A percentile compares a stretch with the other conserved stretches of the same genome.
Evolutionary conservation across 768 basidiomycete species (phyloP).

Genomic region (Neoboletus brunneissimus): DNA sequence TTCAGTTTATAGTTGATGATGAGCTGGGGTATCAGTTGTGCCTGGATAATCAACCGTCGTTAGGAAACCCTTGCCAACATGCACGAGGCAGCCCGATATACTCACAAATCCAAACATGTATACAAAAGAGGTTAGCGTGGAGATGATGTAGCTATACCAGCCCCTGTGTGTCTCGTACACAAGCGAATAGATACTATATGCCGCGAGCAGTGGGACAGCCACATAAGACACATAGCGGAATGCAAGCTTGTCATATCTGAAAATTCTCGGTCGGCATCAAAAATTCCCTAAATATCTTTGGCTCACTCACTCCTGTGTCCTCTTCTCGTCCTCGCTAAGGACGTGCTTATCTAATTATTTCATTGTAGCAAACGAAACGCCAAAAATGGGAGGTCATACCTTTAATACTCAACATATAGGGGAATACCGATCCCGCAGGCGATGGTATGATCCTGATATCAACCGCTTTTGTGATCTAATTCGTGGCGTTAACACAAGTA

Average conservation of each 20-base stretch:
- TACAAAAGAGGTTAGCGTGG: constrained; percentile 88
- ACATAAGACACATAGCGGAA: constrained; percentile 94
- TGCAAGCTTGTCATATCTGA: constrained; percentile 84
- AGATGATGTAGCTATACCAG: constrained; percentile 96
- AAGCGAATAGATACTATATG: constrained; percentile 77
- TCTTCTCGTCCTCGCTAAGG: constrained; percentile 95
- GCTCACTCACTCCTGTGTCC: constrained; percentile 85
- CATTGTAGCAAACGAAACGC: constrained; percentile 9
- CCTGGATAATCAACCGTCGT: constrained; percentile 42
- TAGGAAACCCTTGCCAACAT: constrained; percentile 6
- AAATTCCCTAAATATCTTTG: constrained; percentile 21
- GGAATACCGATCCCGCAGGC: constrained; percentile 62
- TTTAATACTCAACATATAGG: constrained; percentile 79
- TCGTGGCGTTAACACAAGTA: constrained; percentile 15
- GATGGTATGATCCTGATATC: constrained; percentile 71
- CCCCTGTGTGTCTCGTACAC: constrained; percentile 82
- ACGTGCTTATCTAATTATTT: constrained; percentile 78
- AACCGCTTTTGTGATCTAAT: constrained; percentile 83
- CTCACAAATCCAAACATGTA: constrained; percentile 98
- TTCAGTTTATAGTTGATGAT: constrained; percentile 98
- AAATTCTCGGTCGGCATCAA: constrained; percentile 2
- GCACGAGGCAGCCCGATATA: constrained; percentile 17
- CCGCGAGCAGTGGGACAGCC: constrained; percentile 75
- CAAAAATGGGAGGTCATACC: constrained; percentile 44
- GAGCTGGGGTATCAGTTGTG: constrained; percentile 80